phyloP scores from a whole-genome alignment of 306 rosid genomes.

The Ormosia semicastrata region DNA sequence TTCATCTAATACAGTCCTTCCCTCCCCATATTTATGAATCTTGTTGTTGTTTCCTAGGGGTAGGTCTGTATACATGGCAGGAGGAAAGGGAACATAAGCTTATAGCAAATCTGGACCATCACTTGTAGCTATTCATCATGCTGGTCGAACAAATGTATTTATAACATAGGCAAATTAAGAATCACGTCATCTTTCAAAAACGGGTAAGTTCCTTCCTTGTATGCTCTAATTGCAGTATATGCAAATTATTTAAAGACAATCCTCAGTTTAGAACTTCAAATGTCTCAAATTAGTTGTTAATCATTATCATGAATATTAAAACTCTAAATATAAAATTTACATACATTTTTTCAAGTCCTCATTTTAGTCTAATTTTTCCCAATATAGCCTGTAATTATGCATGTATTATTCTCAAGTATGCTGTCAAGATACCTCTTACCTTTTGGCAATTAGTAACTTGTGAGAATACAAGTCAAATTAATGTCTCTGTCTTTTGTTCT shows the following conservation, averaged over 20 bases:
- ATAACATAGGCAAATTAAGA: slow-evolving; percentile 68
- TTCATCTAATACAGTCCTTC: background rate
- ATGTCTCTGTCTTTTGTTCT: no score
- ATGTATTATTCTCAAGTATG: no score
- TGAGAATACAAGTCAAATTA: no score
- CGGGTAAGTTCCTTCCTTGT: slow-evolving; percentile 48
- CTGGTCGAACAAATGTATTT: slow-evolving; percentile 64
- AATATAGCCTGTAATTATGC: background rate
- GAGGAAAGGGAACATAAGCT: slow-evolving; percentile 85
- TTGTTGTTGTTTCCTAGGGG: slow-evolving; percentile 22
- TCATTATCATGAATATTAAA: background rate
- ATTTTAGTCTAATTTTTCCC: no score
- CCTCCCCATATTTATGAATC: background rate
- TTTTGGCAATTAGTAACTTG: background rate
- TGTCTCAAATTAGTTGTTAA: background rate
- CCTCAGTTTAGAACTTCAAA: background rate
- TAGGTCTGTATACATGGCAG: slow-evolving; percentile 53
- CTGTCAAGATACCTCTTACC: no score
- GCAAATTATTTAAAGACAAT: background rate
- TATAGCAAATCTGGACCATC: slow-evolving; percentile 51
- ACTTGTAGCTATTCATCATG: slow-evolving; percentile 73
- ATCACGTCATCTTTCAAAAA: slow-evolving; percentile 71
- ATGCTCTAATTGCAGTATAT: background rate
- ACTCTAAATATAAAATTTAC: background rate
- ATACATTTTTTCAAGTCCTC: no score